Base-by-base conservation (phyloP, 2,329 filamentous ascomycete genomes). In the Paraphaeosphaeria sporulosa region DNA sequence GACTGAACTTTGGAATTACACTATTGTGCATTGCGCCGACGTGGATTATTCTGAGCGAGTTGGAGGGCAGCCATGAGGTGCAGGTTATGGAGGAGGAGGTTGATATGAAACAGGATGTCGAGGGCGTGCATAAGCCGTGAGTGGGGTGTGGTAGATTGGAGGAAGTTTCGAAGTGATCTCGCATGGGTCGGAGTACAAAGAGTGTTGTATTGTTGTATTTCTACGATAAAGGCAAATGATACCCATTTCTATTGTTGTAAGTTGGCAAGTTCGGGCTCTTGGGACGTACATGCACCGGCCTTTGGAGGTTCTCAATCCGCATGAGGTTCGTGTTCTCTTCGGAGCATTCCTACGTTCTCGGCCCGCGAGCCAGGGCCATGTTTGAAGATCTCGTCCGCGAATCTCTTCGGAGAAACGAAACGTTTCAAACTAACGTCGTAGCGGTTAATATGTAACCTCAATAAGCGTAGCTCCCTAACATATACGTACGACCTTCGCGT, bases 1-100 rank as follows among this genome's bases (percentile, higher is more conserved):
- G 74, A 1, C 60, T 77, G 40, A 77, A 77, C 60, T 77, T 77
- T 58, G 73, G 73, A 10, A 68, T 76, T 30, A 72, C 70, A 8
- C 32, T 76, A 4, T 42, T 75, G 2, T 75, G 72, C 48, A 57
- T 76, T 2, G 54, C 71, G 15, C 74, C 73, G 5, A 77, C 74
- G 1, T 77, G 73, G 73, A 71, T 76, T 44, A 60, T 76, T 2
- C 42, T 76, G 30, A 71, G 67, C 3, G 72, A 74, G 57, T 30
- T 76, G 19, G 74, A 76, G 50, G 62, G 63, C 9, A 72, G 69
- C 36, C 74, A 76, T 44, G 74, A 76, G 56, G 65, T 69, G 8
- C 55, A 56, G 13, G 67, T 72, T 19, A 67, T 61, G 2, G 68
- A 71, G 46, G 63, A 70, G 15, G 60, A 61, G 15, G 56, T 40